phyloP scores from a whole-genome alignment of 1,139 yeast species.

The Yamadazyma oceani region DNA sequence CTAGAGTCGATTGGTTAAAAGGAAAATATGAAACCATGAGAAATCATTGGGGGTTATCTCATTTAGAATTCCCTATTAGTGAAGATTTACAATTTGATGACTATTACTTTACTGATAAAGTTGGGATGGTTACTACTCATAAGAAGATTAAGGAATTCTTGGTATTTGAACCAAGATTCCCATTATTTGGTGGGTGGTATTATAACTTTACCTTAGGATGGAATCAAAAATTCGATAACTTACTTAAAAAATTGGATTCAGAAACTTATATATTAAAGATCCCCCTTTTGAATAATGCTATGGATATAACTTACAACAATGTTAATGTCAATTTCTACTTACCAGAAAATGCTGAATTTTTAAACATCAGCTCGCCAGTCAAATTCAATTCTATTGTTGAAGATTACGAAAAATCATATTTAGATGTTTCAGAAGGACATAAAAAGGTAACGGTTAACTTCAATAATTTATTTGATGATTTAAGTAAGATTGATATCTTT shows the following conservation, averaged over 20 bases:
- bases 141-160: conserved; percentile 49
- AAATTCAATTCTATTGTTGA: conserved; percentile 36
- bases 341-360: conserved; percentile 82
- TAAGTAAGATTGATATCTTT: conserved; percentile 55
- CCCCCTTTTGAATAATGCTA: conserved; percentile 74
- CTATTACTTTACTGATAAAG: conserved; percentile 78
- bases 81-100: conserved; percentile 48
- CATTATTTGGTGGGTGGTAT: conserved; percentile 94
- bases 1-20: conserved; percentile 74
- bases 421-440: conserved; percentile 80
- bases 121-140: conserved; percentile 92
- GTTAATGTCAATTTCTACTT: conserved; percentile 65
- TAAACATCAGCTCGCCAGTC: conserved; percentile 61
- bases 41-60: conserved; percentile 51
- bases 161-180: conserved; percentile 81
- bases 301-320: conserved; percentile 64
- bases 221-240: conserved; percentile 60
- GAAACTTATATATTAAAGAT: conserved; percentile 63
- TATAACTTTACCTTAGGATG: conserved; percentile 95
- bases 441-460: conserved; percentile 68
- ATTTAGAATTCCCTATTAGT: conserved; percentile 55
- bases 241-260: conserved; percentile 45
- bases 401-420: conserved; percentile 57
- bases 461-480: conserved; percentile 68
- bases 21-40: conserved; percentile 44